These are phyloP conservation scores for Trypanosoma platydactyli DNA, from an alignment of 208 protist species.

Conservation along the genomic window DNA sequence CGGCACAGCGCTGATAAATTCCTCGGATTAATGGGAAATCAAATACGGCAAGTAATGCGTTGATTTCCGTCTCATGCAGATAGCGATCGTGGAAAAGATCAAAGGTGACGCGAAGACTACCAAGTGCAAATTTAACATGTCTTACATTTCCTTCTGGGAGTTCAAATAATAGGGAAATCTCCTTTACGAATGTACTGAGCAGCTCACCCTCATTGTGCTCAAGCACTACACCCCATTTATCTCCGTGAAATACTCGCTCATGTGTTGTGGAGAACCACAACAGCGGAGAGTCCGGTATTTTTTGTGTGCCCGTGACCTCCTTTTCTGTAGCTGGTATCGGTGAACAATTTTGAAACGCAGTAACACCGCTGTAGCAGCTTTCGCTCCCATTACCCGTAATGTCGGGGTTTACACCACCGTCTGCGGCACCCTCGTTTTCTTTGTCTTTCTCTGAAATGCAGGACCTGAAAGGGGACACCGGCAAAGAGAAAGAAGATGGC, in stretches of 20 bases:
- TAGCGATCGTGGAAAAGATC: conserved; percentile 40
- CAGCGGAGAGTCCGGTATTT: not conserved
- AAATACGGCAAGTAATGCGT: conserved; percentile 36
- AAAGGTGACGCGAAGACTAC: conserved; percentile 36
- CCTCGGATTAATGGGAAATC: conserved; percentile 37
- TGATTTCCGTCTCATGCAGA: conserved; percentile 34
- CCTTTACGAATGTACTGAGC: conserved; percentile 34
- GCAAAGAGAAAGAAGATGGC: not conserved
- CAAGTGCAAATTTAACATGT: conserved; percentile 31
- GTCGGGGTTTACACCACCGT: no score
- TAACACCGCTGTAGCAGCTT: not conserved
- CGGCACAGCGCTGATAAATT: conserved; percentile 30
- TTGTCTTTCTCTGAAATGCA: not conserved
- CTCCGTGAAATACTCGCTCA: conserved; percentile 43
- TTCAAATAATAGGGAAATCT: conserved; percentile 40
- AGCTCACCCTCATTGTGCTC: conserved; percentile 30
- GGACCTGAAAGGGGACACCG: not conserved
- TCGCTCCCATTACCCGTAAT: no score
- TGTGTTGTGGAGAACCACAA: conserved; percentile 30
- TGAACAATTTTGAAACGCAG: not conserved
- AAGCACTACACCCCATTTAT: conserved; percentile 41
- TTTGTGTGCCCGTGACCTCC: not conserved
- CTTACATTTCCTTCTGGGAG: conserved; percentile 35
- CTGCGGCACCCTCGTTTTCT: no score
- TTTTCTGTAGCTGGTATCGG: not conserved